These are phyloP conservation scores for Coemansia sp. DNA, from an alignment of 192 early-diverging fungal species.

Conservation along the genomic window DNA sequence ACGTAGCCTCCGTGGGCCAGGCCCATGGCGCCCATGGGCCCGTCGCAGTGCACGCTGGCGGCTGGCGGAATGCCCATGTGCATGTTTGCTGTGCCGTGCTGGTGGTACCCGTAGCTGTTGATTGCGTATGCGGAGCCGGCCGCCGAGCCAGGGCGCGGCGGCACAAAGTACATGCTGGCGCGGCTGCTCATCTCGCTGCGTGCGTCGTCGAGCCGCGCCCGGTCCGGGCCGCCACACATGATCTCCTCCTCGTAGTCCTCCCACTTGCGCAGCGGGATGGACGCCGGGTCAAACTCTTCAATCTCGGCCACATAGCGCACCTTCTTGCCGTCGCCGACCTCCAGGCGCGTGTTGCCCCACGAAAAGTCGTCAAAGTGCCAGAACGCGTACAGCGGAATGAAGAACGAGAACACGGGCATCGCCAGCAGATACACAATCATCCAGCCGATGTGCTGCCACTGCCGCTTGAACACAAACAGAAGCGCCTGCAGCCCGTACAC, in stretches of 20 bases:
- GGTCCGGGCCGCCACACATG: constrained; percentile 22
- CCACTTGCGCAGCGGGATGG: constrained; percentile 80
- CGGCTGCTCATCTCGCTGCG: constrained; percentile 54
- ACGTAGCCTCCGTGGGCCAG: constrained; percentile 10
- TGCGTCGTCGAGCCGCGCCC: constrained; percentile 37
- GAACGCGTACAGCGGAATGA: constrained; percentile 88
- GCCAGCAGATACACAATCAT: constrained; percentile 96
- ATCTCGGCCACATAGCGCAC: constrained; percentile 58
- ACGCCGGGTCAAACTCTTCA: constrained; percentile 71
- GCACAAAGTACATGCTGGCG: constrained; percentile 53
- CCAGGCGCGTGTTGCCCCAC: constrained; percentile 96
- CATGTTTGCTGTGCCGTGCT: constrained; percentile 33
- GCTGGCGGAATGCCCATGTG: constrained; percentile 20
- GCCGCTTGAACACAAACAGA: constrained; percentile 84
- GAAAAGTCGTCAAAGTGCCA: constrained; percentile 99
- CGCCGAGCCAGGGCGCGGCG: constrained; percentile 39
- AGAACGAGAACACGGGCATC: constrained; percentile 88
- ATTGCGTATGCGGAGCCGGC: constrained; percentile 40
- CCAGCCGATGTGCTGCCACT: constrained; percentile 95
- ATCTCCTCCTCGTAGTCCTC: constrained; percentile 74
- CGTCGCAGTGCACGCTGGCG: constrained; percentile 12
- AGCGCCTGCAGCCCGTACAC: constrained; percentile 89
- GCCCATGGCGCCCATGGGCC: constrained; percentile 33
- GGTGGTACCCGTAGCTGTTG: constrained; percentile 48
- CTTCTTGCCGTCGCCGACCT: constrained; percentile 80